phyloP scores from a whole-genome alignment of 2,329 filamentous ascomycete genomes.

The Fusarium austroafricanum region DNA sequence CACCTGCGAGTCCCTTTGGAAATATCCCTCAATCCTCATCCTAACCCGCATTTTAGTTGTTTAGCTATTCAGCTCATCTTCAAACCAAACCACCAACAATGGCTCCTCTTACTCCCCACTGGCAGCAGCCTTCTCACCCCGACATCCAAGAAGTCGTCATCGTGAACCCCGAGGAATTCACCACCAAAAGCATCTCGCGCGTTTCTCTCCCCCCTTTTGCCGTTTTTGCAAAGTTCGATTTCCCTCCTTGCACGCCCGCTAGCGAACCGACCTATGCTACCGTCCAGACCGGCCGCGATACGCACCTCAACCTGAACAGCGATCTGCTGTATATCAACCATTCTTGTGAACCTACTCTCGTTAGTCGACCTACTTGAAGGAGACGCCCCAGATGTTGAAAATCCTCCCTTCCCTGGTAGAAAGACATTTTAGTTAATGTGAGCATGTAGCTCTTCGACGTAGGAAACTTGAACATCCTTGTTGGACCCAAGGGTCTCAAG shows the following conservation, averaged over 20 bases:
- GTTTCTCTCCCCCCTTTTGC: constrained; percentile 69
- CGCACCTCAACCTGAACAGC: constrained; percentile 72
- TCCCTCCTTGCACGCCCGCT: constrained; percentile 70
- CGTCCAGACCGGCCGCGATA: constrained; percentile 67
- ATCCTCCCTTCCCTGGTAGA: neutral
- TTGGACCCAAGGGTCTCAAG: constrained; percentile 65
- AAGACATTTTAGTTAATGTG: constrained; percentile 17
- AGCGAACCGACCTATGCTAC: constrained; percentile 71
- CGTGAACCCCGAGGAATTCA: constrained; percentile 64
- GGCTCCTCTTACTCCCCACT: constrained; percentile 68
- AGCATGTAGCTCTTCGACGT: constrained; percentile 68
- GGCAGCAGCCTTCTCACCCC: constrained; percentile 71
- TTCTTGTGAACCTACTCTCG: constrained; percentile 73
- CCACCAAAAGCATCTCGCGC: constrained; percentile 69
- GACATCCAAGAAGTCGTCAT: constrained; percentile 66
- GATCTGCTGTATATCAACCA: constrained; percentile 77
- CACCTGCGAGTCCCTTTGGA: neutral
- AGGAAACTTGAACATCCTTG: constrained; percentile 66
- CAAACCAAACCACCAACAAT: constrained; percentile 49
- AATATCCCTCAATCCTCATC: neutral
- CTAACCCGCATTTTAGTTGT: neutral
- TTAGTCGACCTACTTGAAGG: constrained; percentile 54
- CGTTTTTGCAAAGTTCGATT: constrained; percentile 73
- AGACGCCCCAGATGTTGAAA: constrained; percentile 16
- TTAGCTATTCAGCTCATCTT: neutral